Conservation (phyloP, 192 early-diverging fungal genomes). For the Radiomyces spectabilis region DNA sequence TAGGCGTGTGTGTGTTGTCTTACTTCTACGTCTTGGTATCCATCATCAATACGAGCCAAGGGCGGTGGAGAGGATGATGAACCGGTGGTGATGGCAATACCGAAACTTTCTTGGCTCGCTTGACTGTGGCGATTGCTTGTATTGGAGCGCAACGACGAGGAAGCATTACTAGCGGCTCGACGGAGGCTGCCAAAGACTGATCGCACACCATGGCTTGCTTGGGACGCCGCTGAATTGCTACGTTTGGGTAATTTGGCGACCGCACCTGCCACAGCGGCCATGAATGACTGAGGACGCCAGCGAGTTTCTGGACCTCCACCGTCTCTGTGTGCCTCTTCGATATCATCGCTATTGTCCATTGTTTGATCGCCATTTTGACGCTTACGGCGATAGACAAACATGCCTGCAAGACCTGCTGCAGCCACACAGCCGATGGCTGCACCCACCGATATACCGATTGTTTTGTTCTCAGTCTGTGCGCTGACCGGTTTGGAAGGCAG, state of each 20-base stretch:
- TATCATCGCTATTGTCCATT: conserved; percentile 8
- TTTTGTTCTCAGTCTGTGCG: conserved; percentile 16
- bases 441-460: conserved; percentile 18
- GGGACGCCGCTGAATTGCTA: neutral
- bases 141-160: neutral
- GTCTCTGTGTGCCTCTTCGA: neutral
- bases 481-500: neutral
- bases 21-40: too few species aligned
- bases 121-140: neutral
- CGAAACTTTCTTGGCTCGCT: conserved; percentile 13
- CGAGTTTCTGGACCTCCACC: conserved; percentile 12
- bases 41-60: conserved; percentile 19
- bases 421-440: conserved; percentile 23
- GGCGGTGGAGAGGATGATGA: conserved; percentile 13
- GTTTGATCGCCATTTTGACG: neutral
- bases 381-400: conserved; percentile 20
- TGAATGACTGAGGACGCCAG: conserved; percentile 22
- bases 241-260: conserved; percentile 22
- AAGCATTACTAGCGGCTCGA: conserved; percentile 18
- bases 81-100: conserved; percentile 9
- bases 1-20: too few species aligned
- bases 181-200: conserved; percentile 13
- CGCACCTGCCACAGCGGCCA: conserved; percentile 24
- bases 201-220: neutral
- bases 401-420: conserved; percentile 24